Evolutionary conservation across 306 rosid genomes (phyloP).

Genomic region (Purshia tridentata): DNA sequence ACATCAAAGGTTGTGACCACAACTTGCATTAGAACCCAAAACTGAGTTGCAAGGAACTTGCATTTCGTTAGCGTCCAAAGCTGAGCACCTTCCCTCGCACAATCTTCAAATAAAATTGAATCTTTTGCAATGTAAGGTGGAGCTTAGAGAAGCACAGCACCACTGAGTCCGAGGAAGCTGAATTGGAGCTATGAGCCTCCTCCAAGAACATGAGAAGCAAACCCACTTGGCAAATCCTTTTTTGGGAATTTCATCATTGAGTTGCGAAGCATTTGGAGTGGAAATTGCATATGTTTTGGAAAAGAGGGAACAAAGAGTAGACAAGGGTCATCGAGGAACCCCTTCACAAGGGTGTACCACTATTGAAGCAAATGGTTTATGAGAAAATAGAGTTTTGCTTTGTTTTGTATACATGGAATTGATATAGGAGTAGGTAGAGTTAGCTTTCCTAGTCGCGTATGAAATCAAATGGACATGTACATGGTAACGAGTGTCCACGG

Average conservation of each 20-base stretch:
- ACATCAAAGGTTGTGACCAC: conserved; percentile 64
- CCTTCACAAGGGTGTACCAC: conserved; percentile 77
- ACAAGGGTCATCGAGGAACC: conserved; percentile 50
- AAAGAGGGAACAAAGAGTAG: conserved; percentile 45
- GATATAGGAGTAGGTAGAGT: too few species aligned
- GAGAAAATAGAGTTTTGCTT: not conserved
- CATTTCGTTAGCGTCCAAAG: conserved; percentile 58
- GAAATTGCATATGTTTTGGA: conserved; percentile 41
- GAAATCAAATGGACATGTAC: conserved; percentile 34
- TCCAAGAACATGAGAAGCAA: conserved; percentile 58
- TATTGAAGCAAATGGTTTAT: conserved; percentile 28
- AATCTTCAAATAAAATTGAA: conserved; percentile 65
- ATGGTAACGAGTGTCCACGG: not conserved
- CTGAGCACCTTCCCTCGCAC: conserved; percentile 41
- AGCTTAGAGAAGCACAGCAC: conserved; percentile 63
- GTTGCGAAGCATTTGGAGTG: conserved; percentile 40
- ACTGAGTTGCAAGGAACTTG: conserved; percentile 44
- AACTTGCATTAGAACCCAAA: conserved; percentile 37
- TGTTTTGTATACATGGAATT: not conserved
- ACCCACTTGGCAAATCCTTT: conserved; percentile 52
- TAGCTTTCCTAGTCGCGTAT: not conserved
- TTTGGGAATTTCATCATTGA: conserved; percentile 58
- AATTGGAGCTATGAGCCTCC: conserved; percentile 33
- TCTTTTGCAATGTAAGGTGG: conserved; percentile 59
- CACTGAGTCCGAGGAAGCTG: conserved; percentile 23